Evolutionary conservation across 2,329 filamentous ascomycete species (phyloP), one percentile per base, ranked within the genome.

Genomic region (Nemania sp.): DNA sequence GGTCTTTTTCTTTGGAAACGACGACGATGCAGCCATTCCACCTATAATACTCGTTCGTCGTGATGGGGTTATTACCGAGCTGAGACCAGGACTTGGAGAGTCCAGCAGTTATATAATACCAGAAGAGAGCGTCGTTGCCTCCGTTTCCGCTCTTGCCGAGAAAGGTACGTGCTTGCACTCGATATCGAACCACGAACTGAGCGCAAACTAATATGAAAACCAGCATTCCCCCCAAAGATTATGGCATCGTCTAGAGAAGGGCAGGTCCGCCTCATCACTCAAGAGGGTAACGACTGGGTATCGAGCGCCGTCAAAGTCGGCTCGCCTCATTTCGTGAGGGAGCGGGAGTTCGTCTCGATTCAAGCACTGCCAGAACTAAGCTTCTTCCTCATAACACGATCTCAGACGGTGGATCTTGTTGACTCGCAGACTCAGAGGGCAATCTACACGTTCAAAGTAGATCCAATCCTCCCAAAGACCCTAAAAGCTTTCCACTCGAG

Each of bases 41-140:
- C 77, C 80, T 11, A 73, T 92, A 1, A 71, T 91, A 9, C 71
- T 91, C 7, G 80, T 92, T 5, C 85, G 84, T 37, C 81, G 84
- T 15, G 87, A 89, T 54, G 90, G 90, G 0, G 79, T 80, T 2
- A 76, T 92, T 69, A 81, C 80, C 0, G 86, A 90, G 67, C 73
- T 89, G 11, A 78, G 80, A 50, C 74, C 83, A 15, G 80, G 80
- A 15, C 76, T 73, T 29, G 77, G 76, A 20, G 73, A 78, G 46
- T 71, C 75, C 3, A 74, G 69, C 21, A 79, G 81, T 29, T 78
- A 81, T 58, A 69, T 72, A 15, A 78, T 88, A 35, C 86, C 83
- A 68, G 67, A 69, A 46, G 80, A 79, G 29, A 83, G 79, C 54
- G 77, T 81, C 1, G 72, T 89, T 9, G 75, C 81, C 25, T 84